phyloP scores from a whole-genome alignment of 805 yeast genomes.

The Saturnispora gosingensis region DNA sequence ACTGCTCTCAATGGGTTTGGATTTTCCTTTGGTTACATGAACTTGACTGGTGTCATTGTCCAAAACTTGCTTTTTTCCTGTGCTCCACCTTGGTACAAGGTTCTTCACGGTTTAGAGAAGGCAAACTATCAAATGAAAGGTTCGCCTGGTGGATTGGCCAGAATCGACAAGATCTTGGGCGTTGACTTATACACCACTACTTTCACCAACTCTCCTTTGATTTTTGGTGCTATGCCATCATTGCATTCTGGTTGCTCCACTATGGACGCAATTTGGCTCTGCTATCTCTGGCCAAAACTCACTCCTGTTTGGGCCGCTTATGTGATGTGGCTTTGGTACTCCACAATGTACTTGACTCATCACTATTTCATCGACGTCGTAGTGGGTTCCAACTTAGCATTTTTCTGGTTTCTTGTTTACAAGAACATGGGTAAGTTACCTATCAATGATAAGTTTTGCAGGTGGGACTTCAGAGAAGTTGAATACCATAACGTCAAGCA shows the following conservation, averaged over 20 bases:
- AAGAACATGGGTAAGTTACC: constrained; percentile 55
- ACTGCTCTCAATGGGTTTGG: constrained; percentile 73
- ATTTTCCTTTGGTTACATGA: constrained; percentile 93
- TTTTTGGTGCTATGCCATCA: constrained; percentile 73
- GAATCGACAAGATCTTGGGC: constrained; percentile 76
- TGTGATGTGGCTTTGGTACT: constrained; percentile 96
- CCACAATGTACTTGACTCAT: constrained; percentile 95
- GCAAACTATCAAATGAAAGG: constrained; percentile 90
- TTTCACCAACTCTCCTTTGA: constrained; percentile 79
- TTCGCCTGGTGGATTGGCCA: constrained; percentile 88
- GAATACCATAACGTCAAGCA: constrained; percentile 10
- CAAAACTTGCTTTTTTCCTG: constrained; percentile 77
- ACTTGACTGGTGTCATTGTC: constrained; percentile 70
- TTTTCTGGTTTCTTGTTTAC: constrained; percentile 58
- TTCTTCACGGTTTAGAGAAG: constrained; percentile 73
- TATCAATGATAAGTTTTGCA: constrained; percentile 42
- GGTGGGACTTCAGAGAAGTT: constrained; percentile 24
- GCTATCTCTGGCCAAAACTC: constrained; percentile 69
- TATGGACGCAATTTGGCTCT: constrained; percentile 82
- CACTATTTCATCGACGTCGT: constrained; percentile 91
- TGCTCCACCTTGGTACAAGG: constrained; percentile 97
- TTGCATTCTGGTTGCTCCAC: constrained; percentile 92
- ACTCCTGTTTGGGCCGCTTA: constrained; percentile 62
- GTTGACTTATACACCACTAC: constrained; percentile 75
- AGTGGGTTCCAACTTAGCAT: constrained; percentile 84